Conservation (phyloP, 345 rosid genomes). For the Brassica cretica region DNA sequence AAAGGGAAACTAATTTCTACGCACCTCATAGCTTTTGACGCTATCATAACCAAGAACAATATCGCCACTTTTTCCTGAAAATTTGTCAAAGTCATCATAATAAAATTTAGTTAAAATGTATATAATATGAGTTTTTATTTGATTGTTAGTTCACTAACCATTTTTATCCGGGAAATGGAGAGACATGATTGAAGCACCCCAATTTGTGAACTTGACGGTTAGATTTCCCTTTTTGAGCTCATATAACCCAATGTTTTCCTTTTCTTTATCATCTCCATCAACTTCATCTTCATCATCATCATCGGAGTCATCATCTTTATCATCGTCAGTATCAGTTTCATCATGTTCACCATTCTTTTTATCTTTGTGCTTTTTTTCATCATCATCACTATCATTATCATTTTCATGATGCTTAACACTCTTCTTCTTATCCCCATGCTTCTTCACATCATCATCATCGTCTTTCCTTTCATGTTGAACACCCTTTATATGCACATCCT, state of each 20-base stretch:
- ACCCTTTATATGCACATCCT: background rate
- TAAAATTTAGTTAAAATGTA: background rate
- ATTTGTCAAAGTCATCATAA: background rate
- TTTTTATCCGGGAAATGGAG: slow-evolving; percentile 72
- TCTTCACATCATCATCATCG: background rate
- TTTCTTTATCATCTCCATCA: slow-evolving; percentile 38
- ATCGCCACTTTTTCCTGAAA: slow-evolving; percentile 69
- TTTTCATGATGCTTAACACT: background rate
- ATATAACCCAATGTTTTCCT: slow-evolving; percentile 47
- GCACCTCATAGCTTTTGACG: slow-evolving; percentile 60
- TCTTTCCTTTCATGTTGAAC: background rate
- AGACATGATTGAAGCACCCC: slow-evolving; percentile 82
- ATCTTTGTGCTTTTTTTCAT: background rate
- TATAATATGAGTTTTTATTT: background rate
- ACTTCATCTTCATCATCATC: slow-evolving; percentile 35
- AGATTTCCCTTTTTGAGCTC: slow-evolving; percentile 74
- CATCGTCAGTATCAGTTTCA: background rate
- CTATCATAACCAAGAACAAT: slow-evolving; percentile 79
- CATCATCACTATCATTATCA: background rate
- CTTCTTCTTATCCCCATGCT: background rate
- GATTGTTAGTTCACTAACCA: slow-evolving; percentile 46
- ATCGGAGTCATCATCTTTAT: background rate
- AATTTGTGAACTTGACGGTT: slow-evolving; percentile 66
- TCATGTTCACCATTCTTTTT: slow-evolving; percentile 26
- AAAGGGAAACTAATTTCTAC: background rate